These are phyloP conservation scores for Stachybotrys elegans DNA, from an alignment of 2,329 filamentous ascomycete species.

Conservation along the genomic window DNA sequence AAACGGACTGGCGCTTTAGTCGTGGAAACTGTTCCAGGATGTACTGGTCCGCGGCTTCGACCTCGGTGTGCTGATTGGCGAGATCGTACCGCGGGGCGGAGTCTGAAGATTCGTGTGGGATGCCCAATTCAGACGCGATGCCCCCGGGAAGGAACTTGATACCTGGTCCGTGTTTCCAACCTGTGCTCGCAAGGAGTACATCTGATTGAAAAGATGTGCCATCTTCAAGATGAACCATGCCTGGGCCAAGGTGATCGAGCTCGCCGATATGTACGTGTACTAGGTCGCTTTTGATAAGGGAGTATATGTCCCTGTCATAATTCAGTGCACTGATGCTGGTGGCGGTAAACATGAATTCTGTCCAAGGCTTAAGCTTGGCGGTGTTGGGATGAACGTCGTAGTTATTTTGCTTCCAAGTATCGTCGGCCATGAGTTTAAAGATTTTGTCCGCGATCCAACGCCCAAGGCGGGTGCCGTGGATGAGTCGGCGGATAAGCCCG, in stretches of 20 bases:
- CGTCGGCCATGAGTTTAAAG: conserved; percentile 51
- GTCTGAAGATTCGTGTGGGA: conserved; percentile 32
- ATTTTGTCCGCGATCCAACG: conserved; percentile 50
- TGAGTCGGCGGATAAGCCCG: conserved; percentile 44
- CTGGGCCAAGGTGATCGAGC: conserved; percentile 37
- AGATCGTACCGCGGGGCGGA: conserved; percentile 18
- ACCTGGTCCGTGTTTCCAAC: conserved; percentile 48
- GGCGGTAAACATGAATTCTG: conserved; percentile 45
- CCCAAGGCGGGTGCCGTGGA: conserved; percentile 54
- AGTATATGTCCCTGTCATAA: conserved; percentile 53
- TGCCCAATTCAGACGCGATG: conserved; percentile 39
- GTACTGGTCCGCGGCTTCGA: conserved; percentile 40
- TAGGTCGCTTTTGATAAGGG: conserved; percentile 46
- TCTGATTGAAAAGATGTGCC: conserved; percentile 41
- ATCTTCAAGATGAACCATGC: conserved; percentile 43
- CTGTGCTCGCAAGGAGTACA: conserved; percentile 48
- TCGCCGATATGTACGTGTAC: conserved; percentile 50
- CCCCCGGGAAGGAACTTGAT: conserved; percentile 43
- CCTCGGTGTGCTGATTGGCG: conserved; percentile 26
- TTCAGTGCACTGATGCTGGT: conserved; percentile 56
- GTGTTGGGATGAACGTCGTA: conserved; percentile 50
- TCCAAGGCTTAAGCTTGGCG: conserved; percentile 50
- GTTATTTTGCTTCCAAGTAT: conserved; percentile 48
- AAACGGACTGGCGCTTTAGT: conserved; percentile 43
- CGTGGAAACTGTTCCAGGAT: conserved; percentile 47